These are phyloP conservation scores for Parachaetomium inaequale DNA, from an alignment of 495 filamentous ascomycete species.

Conservation along the genomic window DNA sequence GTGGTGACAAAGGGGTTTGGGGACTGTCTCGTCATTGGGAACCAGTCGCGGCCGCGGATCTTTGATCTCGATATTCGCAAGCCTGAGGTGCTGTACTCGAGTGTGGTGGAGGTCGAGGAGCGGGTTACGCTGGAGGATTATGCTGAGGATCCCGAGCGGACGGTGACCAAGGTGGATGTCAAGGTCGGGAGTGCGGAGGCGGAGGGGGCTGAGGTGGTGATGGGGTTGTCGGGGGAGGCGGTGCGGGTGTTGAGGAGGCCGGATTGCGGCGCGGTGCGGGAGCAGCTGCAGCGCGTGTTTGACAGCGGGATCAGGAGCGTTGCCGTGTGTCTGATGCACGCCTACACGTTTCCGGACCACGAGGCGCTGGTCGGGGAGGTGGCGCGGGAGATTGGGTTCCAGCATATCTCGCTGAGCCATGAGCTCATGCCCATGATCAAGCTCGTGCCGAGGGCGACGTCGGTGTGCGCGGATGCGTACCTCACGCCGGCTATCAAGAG, in stretches of 20 bases:
- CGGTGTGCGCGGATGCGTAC: slow-evolving; percentile 92
- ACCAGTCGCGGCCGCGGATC: slow-evolving; percentile 78
- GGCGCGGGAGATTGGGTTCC: slow-evolving; percentile 68
- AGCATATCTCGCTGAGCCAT: slow-evolving; percentile 68
- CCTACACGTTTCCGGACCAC: slow-evolving; percentile 75
- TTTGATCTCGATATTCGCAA: slow-evolving; percentile 79
- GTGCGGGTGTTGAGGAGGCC: slow-evolving; percentile 63
- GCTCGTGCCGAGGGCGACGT: slow-evolving; percentile 80
- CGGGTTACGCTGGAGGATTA: slow-evolving; percentile 85
- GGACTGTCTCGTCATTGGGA: slow-evolving; percentile 85
- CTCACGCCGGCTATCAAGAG: slow-evolving; percentile 93
- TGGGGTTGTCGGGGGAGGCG: slow-evolving; percentile 65
- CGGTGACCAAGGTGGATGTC: slow-evolving; percentile 46
- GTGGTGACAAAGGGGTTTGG: slow-evolving; percentile 91
- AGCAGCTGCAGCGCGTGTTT: slow-evolving; percentile 56
- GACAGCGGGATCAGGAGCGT: slow-evolving; percentile 64
- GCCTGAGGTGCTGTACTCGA: slow-evolving; percentile 73
- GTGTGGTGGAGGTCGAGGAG: slow-evolving; percentile 76
- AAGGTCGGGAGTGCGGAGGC: slow-evolving; percentile 46
- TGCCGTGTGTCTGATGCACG: slow-evolving; percentile 77
- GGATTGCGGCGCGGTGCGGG: slow-evolving; percentile 47
- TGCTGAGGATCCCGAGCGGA: slow-evolving; percentile 70
- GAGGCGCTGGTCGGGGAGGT: slow-evolving; percentile 65
- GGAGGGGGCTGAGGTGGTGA: slow-evolving; percentile 53
- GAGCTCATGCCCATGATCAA: slow-evolving; percentile 96